Percentiles rank a stretch among this genome's conserved stretches.
phyloP scores from a whole-genome alignment of 2,329 filamentous ascomycete species.

The Verticillium tricorpus region DNA sequence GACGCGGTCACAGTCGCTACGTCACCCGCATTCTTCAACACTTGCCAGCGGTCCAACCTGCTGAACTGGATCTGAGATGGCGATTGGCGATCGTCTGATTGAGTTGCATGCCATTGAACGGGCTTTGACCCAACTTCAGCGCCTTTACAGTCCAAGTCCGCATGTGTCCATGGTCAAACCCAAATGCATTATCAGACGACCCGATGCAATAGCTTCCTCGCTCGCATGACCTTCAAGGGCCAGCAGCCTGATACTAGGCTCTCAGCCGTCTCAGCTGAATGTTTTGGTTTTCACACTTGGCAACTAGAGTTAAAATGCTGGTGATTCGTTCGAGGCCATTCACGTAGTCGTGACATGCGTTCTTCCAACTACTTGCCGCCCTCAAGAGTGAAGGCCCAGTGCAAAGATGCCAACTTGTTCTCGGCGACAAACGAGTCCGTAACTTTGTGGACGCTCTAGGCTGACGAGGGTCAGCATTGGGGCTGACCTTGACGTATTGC shows the following conservation, averaged over 20 bases:
- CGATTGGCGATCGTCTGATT: not conserved
- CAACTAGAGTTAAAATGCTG: too few species aligned
- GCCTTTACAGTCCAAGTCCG: not conserved
- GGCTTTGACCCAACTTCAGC: not conserved
- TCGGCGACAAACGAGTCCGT: too few species aligned
- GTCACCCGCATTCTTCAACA: not conserved
- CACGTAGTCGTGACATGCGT: too few species aligned
- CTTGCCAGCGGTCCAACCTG: not conserved
- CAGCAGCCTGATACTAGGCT: not conserved
- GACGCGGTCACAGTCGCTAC: not conserved
- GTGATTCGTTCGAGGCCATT: too few species aligned
- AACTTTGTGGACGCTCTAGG: too few species aligned
- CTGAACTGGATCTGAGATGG: not conserved
- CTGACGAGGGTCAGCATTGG: too few species aligned
- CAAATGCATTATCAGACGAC: not conserved
- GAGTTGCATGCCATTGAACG: not conserved
- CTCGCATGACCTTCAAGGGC: not conserved
- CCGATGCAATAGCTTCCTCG: not conserved
- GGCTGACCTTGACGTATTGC: too few species aligned
- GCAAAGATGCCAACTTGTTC: too few species aligned
- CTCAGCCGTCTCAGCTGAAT: not conserved
- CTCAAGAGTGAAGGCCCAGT: too few species aligned
- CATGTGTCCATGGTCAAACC: not conserved
- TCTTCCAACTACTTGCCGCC: too few species aligned
- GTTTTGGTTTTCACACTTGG: not conserved